A percentile compares a stretch with the other conserved stretches of the same genome.
Evolutionary conservation across 2,329 filamentous ascomycete genomes (phyloP).

Genomic region (Fusarium miscanthi): DNA sequence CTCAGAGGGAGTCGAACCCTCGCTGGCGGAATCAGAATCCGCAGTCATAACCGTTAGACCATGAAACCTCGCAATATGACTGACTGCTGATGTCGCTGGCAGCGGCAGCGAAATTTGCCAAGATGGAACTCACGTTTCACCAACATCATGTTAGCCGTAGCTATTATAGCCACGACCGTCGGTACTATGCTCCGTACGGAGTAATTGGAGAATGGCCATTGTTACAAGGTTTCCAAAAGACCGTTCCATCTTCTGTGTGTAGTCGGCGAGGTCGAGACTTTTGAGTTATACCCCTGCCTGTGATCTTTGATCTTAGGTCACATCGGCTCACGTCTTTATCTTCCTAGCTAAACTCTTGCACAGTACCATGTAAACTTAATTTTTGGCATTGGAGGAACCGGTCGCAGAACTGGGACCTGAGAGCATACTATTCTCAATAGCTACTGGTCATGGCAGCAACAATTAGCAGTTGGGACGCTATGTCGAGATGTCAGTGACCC

Average conservation of each 20-base stretch:
- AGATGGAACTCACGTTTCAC: not conserved
- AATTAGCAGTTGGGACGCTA: not conserved
- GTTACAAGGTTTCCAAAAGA: not conserved
- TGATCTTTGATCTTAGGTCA: not conserved
- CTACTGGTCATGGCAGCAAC: too few relatives aligned
- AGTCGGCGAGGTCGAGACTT: not conserved
- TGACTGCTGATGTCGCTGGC: not conserved
- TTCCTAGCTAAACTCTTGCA: not conserved
- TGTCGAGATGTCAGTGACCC: not conserved
- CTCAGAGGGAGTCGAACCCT: not conserved
- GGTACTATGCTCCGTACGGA: not conserved
- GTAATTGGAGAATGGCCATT: not conserved
- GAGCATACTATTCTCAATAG: not conserved
- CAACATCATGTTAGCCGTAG: not conserved
- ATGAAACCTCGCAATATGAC: not conserved
- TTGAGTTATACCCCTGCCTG: not conserved
- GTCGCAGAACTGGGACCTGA: not conserved
- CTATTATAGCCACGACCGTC: not conserved
- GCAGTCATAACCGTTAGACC: not conserved
- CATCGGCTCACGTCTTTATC: not conserved
- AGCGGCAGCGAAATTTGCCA: not conserved
- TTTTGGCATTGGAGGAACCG: too few relatives aligned
- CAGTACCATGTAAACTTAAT: not conserved
- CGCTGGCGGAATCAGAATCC: constrained; percentile 1
- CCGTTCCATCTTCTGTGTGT: not conserved